phyloP scores from a whole-genome alignment of 2,329 filamentous ascomycete genomes.

The Plectosphaerella sp. region DNA sequence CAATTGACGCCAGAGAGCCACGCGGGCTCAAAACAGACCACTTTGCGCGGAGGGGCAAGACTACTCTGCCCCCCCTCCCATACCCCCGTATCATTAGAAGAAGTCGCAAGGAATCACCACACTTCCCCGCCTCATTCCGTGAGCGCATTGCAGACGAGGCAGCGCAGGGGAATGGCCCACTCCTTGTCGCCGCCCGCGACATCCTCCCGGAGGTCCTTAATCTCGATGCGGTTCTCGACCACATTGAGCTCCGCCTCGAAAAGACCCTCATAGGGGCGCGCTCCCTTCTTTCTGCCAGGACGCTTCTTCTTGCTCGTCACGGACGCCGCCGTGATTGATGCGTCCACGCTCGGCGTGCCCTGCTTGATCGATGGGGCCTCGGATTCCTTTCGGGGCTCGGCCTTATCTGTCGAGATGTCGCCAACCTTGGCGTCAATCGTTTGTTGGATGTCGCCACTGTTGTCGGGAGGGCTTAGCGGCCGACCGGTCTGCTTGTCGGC shows the following conservation, averaged over 20 bases:
- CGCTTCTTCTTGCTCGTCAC: constrained; percentile 24
- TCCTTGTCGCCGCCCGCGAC: constrained; percentile 44
- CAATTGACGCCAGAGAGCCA: too few species aligned
- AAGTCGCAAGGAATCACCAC: not conserved
- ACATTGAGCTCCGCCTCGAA: constrained; percentile 44
- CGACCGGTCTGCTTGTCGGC: constrained; percentile 18
- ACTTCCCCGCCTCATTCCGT: constrained; percentile 20
- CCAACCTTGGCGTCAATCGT: constrained; percentile 50
- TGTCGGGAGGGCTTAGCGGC: constrained; percentile 48
- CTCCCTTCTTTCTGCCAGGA: constrained; percentile 31
- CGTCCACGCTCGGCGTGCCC: constrained; percentile 5
- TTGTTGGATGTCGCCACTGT: constrained; percentile 43
- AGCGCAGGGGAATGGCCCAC: constrained; percentile 49
- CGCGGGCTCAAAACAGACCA: not conserved
- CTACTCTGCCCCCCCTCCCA: not conserved
- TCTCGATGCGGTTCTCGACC: constrained; percentile 38
- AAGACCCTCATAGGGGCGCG: constrained; percentile 45
- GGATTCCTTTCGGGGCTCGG: constrained; percentile 15
- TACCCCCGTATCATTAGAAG: too few species aligned
- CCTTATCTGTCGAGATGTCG: constrained; percentile 27
- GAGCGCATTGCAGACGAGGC: constrained; percentile 43
- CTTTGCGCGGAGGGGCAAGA: not conserved
- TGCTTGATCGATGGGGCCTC: constrained; percentile 14
- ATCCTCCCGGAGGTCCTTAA: constrained; percentile 44
- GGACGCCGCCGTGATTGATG: constrained; percentile 3